phyloP scores from a whole-genome alignment of 345 rosid genomes.

The Citrus sp. region DNA sequence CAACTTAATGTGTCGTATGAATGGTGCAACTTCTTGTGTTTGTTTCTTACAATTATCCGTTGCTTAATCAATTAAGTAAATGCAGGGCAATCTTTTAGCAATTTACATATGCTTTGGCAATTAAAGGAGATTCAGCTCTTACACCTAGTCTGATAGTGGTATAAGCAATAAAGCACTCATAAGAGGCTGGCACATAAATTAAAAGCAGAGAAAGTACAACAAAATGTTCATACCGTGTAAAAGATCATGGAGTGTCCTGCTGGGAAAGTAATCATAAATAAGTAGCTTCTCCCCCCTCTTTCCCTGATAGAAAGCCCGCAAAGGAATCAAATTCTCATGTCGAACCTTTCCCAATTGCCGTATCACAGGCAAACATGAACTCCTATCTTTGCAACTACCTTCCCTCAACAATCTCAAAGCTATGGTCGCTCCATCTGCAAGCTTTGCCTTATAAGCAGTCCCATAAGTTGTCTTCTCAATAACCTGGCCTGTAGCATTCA shows the following conservation, averaged over 20 bases:
- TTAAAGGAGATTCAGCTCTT: neutral
- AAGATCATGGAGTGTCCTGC: constrained; percentile 72
- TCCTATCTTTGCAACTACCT: constrained; percentile 88
- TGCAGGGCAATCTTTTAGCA: neutral
- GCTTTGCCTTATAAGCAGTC: constrained; percentile 94
- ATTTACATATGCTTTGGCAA: neutral
- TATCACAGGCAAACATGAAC: constrained; percentile 68
- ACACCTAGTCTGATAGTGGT: neutral
- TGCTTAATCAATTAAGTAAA: neutral
- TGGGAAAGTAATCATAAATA: constrained; percentile 89
- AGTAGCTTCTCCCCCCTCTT: constrained; percentile 98
- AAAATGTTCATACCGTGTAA: constrained; percentile 63
- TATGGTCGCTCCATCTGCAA: constrained; percentile 88
- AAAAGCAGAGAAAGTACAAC: neutral
- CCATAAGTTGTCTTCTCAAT: constrained; percentile 95
- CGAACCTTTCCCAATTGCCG: constrained; percentile 78
- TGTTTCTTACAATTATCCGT: neutral
- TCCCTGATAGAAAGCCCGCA: constrained; percentile 97
- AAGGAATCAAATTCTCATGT: constrained; percentile 84
- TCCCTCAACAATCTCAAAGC: constrained; percentile 92
- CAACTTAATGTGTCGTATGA: neutral
- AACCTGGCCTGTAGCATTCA: constrained; percentile 97
- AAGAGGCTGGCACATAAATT: neutral
- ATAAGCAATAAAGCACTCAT: neutral
- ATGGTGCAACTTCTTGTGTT: neutral